Evolutionary conservation across 176 grass and related monocot genomes (phyloP).

Genomic region (Pontederia crassipes): DNA sequence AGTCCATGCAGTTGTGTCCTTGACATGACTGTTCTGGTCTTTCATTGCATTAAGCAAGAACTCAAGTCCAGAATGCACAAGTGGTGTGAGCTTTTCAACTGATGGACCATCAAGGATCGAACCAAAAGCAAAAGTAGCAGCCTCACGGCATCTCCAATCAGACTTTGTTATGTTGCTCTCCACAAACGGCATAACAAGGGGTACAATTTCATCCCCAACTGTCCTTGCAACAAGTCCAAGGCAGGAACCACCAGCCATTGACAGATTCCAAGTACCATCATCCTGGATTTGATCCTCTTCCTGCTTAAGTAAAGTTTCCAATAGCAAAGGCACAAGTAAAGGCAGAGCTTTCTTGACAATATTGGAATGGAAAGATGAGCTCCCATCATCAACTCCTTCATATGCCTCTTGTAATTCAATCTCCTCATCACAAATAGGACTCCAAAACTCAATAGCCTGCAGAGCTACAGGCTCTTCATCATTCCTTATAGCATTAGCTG

Average conservation of each 20-base stretch:
- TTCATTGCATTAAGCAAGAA: conserved; percentile 75
- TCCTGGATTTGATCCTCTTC: conserved; percentile 94
- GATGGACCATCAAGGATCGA: conserved; percentile 93
- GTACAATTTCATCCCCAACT: conserved; percentile 61
- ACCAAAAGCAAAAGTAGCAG: conserved; percentile 93
- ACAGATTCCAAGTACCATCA: conserved; percentile 69
- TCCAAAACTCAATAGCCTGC: conserved; percentile 92
- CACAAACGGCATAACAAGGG: conserved; percentile 71
- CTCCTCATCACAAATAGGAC: conserved; percentile 86
- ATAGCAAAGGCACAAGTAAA: conserved; percentile 76
- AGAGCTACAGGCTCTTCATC: conserved; percentile 62
- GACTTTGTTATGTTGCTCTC: conserved; percentile 69
- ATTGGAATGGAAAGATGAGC: conserved; percentile 45
- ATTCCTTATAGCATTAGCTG: conserved; percentile 63
- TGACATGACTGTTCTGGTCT: conserved; percentile 73
- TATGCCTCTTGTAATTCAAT: conserved; percentile 64
- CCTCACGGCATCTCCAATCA: conserved; percentile 69
- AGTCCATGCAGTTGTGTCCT: conserved; percentile 86
- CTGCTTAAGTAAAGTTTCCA: conserved; percentile 84
- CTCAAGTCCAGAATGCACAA: conserved; percentile 52
- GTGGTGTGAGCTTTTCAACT: conserved; percentile 51
- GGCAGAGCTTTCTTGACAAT: conserved; percentile 82
- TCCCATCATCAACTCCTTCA: conserved; percentile 50
- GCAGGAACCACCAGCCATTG: conserved; percentile 65
- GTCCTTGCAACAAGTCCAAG: conserved; percentile 71